Evolutionary conservation across 140 eudicot genomes (phyloP).

Genomic region (Erigeron philadelphicus): DNA sequence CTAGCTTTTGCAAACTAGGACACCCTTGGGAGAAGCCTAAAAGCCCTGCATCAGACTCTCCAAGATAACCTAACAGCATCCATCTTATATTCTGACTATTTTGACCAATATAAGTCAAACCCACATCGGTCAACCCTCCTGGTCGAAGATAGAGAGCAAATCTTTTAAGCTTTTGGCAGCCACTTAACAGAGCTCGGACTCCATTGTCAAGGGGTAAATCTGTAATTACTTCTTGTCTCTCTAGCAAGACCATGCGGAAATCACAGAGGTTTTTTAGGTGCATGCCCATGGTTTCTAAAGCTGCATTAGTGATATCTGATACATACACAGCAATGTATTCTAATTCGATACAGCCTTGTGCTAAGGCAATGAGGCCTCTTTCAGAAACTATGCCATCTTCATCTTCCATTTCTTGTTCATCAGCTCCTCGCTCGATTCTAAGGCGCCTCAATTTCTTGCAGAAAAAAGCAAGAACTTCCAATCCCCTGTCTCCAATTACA

Average conservation of each 20-base stretch:
- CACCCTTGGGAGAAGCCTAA: slow-evolving; percentile 48
- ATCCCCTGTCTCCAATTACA: slow-evolving; percentile 52
- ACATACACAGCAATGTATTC: slow-evolving; percentile 56
- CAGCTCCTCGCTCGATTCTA: slow-evolving; percentile 56
- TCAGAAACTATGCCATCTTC: slow-evolving; percentile 57
- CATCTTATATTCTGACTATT: slow-evolving; percentile 43
- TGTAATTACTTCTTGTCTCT: slow-evolving; percentile 38
- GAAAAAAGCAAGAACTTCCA: slow-evolving; percentile 44
- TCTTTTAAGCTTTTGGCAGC: slow-evolving; percentile 44
- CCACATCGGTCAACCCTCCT: slow-evolving; percentile 53
- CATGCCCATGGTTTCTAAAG: slow-evolving; percentile 44
- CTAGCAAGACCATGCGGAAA: slow-evolving; percentile 58
- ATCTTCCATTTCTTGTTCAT: slow-evolving; percentile 51
- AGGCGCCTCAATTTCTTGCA: slow-evolving; percentile 53
- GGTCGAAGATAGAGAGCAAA: slow-evolving; percentile 54
- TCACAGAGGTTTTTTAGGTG: slow-evolving; percentile 44
- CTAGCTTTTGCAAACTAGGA: slow-evolving; percentile 54
- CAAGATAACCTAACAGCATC: slow-evolving; percentile 58
- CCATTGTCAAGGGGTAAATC: slow-evolving; percentile 67
- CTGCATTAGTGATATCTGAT: slow-evolving; percentile 51
- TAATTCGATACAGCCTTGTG: slow-evolving; percentile 48
- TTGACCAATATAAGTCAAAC: slow-evolving; percentile 46
- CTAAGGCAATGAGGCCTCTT: slow-evolving; percentile 45
- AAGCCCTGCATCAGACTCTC: slow-evolving; percentile 53
- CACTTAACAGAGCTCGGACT: slow-evolving; percentile 44